Base-by-base conservation (phyloP, 2,329 filamentous ascomycete species). In the Fusarium setosum region DNA sequence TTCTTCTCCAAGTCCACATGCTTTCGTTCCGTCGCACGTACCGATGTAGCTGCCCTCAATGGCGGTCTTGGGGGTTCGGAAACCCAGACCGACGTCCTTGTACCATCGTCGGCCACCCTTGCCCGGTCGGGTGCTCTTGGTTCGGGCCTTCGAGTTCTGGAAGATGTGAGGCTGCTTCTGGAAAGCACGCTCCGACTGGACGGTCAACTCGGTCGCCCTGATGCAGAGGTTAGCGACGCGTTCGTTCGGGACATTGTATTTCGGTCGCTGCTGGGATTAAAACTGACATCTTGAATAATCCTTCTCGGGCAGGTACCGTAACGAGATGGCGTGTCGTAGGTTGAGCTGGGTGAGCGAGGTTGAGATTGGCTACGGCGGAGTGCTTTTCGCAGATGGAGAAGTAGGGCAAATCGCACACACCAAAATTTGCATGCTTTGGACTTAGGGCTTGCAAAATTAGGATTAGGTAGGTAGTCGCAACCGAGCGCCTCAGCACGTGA, bases 131-230 rank as follows among this genome's bases (percentile, higher is more conserved):
- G 86, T 86, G 82, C 92, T 93, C 85, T 92, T 91, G 81, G 90
- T 85, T 88, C 94, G 93, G 83, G 87, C 86, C 92, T 99, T 99
- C 82, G 91, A 88, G 91, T 98, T 97, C 80, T 92, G 90, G 93
- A 98, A 99, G 89, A 99, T 97, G 86, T 99, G 96, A 84, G 96
- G 96, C 90, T 99, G 95, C 92, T 99, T 99, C 87, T 98, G 96
- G 93, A 92, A 99, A 89, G 96, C 96, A 88, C 96, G 95, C 92
- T 99, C 96, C 83, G 93, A 96, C 91, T 99, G 96, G 85, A 99
- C 96, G 84, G 94, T 97, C 87, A 97, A 89, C 89, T 97, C 94
- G 89, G 94, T 97, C 83, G 94, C 94, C 94, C 97, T 97, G 84
- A 82, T 89, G 63, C 67, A 74, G 38, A 72, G 67, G 75, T 79